A percentile compares a stretch with the other conserved stretches of the same genome.
Evolutionary conservation across 2,329 filamentous ascomycete genomes (phyloP).

Genomic region (Apiospora malaysiana): DNA sequence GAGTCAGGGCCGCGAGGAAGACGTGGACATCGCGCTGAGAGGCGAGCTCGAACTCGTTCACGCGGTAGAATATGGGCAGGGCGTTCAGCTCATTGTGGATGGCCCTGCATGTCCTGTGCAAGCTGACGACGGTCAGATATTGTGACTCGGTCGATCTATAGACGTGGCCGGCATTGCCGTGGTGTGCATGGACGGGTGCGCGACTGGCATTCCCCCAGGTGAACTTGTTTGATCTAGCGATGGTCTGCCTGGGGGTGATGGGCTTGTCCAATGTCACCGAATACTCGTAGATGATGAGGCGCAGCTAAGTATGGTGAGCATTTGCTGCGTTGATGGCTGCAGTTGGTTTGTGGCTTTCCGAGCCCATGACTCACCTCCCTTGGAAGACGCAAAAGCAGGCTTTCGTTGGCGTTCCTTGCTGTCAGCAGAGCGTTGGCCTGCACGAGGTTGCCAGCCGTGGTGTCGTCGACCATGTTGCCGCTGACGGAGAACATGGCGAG

Average conservation of each 20-base stretch:
- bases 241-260: constrained; percentile 21
- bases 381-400: constrained; percentile 10
- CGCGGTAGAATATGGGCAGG: constrained; percentile 24
- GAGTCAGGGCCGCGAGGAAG: constrained; percentile 24
- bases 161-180: constrained; percentile 7
- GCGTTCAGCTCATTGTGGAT: constrained; percentile 24
- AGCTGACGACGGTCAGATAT: constrained; percentile 14
- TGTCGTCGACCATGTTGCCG: background rate
- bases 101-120: constrained; percentile 22
- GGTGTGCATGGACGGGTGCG: constrained; percentile 20
- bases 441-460: background rate
- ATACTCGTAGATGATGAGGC: constrained; percentile 25
- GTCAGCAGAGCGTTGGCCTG: constrained; percentile 5
- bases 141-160: constrained; percentile 8
- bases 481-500: background rate
- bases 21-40: background rate
- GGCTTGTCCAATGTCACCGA: constrained; percentile 21
- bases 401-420: background rate
- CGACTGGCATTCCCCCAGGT: constrained; percentile 19
- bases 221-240: constrained; percentile 24
- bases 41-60: constrained; percentile 23
- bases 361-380: background rate
- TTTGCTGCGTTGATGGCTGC: background rate
- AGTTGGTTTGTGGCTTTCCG: background rate
- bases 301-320: constrained; percentile 20